These are phyloP conservation scores for Microglena sp. DNA, from an alignment of 139 green algal species.

Conservation along the genomic window DNA sequence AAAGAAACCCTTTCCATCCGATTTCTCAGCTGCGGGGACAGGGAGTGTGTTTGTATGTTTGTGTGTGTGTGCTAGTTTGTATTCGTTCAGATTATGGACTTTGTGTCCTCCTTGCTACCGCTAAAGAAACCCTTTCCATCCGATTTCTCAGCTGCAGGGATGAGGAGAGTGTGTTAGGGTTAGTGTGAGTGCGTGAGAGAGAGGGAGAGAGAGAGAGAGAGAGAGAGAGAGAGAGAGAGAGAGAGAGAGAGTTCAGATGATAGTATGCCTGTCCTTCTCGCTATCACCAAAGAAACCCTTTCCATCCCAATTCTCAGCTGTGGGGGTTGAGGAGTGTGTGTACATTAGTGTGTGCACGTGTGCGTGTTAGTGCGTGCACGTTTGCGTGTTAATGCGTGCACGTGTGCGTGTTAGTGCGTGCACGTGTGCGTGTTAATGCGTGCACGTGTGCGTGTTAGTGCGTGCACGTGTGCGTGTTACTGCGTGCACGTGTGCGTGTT, in stretches of 20 bases:
- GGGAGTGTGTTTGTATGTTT: not conserved
- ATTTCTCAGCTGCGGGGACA: not conserved
- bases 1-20: not conserved
- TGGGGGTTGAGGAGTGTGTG: not conserved
- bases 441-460: too few species aligned
- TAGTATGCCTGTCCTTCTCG: not conserved
- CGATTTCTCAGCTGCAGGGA: slow-evolving; percentile 4
- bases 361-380: too few species aligned
- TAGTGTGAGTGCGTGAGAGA: too few species aligned
- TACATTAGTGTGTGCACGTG: too few species aligned
- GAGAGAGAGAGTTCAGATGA: not conserved
- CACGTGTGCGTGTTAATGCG: too few species aligned
- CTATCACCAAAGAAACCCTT: not conserved
- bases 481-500: too few species aligned
- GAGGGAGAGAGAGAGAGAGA: too few species aligned
- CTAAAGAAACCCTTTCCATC: slow-evolving; percentile 17
- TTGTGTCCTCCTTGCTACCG: slow-evolving; percentile 9
- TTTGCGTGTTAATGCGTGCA: too few species aligned
- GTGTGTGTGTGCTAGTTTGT: not conserved
- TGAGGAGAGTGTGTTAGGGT: not conserved
- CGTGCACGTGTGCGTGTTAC: too few species aligned
- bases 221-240: too few species aligned
- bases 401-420: too few species aligned
- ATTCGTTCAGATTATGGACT: not conserved
- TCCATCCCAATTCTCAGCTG: not conserved